Evolutionary conservation across 768 basidiomycete species (phyloP).

Genomic region (Strobilomyces dryophilus): DNA sequence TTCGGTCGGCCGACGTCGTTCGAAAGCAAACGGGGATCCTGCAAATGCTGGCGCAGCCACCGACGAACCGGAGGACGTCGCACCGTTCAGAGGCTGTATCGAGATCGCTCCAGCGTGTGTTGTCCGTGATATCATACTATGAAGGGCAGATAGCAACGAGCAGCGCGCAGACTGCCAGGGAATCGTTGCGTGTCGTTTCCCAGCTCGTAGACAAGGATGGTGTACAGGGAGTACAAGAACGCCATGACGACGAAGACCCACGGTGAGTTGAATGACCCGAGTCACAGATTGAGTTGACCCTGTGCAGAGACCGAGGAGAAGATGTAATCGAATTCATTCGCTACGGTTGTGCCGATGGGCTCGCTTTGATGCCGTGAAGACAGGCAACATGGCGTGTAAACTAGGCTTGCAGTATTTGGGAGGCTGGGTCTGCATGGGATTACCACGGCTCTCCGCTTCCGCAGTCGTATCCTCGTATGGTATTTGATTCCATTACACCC

Average conservation of each 20-base stretch:
- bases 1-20: constrained; percentile 49
- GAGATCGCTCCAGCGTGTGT: constrained; percentile 39
- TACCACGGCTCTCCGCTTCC: constrained; percentile 26
- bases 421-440: constrained; percentile 6
- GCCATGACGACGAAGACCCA: constrained; percentile 35
- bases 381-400: constrained; percentile 13
- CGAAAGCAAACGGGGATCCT: constrained; percentile 46
- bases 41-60: constrained; percentile 33
- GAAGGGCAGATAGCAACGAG: constrained; percentile 45
- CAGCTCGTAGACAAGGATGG: constrained; percentile 62
- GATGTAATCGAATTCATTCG: constrained; percentile 53
- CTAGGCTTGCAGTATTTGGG: constrained; percentile 28
- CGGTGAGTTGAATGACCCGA: constrained; percentile 37
- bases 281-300: constrained; percentile 18
- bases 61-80: constrained; percentile 24
- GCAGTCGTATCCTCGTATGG: constrained; percentile 13
- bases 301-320: constrained; percentile 40
- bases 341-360: constrained; percentile 51
- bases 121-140: constrained; percentile 48
- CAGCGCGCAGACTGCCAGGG: constrained; percentile 45
- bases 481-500: not conserved
- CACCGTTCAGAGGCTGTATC: constrained; percentile 32
- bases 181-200: constrained; percentile 55
- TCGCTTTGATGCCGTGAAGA: constrained; percentile 48
- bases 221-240: constrained; percentile 37